Base-by-base conservation (phyloP, 192 early-diverging fungal species). In the Piromyces finnis region DNA sequence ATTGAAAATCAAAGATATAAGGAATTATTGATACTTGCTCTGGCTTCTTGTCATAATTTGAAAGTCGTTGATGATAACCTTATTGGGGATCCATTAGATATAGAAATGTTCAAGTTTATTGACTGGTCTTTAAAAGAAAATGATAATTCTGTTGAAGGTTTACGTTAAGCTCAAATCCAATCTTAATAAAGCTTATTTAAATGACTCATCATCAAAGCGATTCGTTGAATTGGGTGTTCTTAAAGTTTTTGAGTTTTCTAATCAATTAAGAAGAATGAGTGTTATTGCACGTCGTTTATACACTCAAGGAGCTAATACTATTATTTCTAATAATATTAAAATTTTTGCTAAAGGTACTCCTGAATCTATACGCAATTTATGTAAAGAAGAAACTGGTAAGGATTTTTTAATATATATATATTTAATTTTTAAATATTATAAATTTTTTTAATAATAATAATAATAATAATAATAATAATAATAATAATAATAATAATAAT, bases 61-160 rank as follows among this genome's bases (percentile, higher is more conserved):
- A 81, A 15, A 84, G 88, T 97, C 15, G 91, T 99, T 1, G 87
- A 94, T 32, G 94, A 92, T n/a, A 88, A 93, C 79, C 86, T 94
- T 12, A 90, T 98, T 30, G 98, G 98, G 22, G 97, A 98, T 84
- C 97, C 97, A 9, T 88, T 99, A 79, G 98, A 99, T 84, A 82
- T 97, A 35, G 96, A 95, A 84, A 98, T 99, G 97, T 97, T 99
- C 87, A 93, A 97, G 78, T 96, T 96, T 79, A 98, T 95, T 0
- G 89, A 89, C 4, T 99, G 96, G 97, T 84, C 93, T 36, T 83
- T 98, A 29, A 96, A 98, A 80, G 96, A 99, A 84, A 92, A 91
- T 79, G 94, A 91, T 77, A 17, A 96, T 98, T 30, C 90, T 96
- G 79, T 95, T 96, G 36, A 94, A 94, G 5, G 89, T 91, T 77